Base-by-base conservation (phyloP, 495 filamentous ascomycete species). In the Darksidea phi region DNA sequence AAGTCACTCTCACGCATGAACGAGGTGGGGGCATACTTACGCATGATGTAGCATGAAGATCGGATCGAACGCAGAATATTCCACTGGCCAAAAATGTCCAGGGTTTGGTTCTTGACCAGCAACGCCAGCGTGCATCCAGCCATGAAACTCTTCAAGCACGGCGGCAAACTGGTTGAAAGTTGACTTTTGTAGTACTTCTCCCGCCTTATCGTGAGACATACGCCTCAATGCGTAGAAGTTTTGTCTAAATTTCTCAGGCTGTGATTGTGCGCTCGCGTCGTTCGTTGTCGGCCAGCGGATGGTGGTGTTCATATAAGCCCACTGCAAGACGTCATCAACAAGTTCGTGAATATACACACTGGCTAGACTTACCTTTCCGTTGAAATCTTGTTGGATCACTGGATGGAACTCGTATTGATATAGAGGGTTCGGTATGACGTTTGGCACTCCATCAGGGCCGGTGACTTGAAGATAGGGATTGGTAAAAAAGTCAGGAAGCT, bases 1-100 rank as follows among this genome's bases (percentile, higher is more conserved):
- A 71, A 79, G 78, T 43, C 76, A 76, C 21, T 12, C 15, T 32
- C 12, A 6, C 25, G 11, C 0, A 28, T 24, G 60, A 25, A n/a
- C 1, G 23, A 28, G 38, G 18, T 1, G 46, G 21, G 5, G 55
- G 18, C 13, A 23, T 20, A 38, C 58, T 12, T 57, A 63, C 64
- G 32, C 45, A 24, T 67, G 64, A 51, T 61, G 57, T 3, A 66
- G 50, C 63, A 32, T 24, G 52, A 66, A 66, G 8, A 52, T 18
- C 13, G 63, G 63, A 8, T 66, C 63, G 41, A 61, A 66, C 1
- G 57, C 63, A 38, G 63, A 66, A 26, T 50, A 56, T 15, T 66
- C 50, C 1, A 52, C 6, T 1, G 63, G 63, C 41, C 46, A 55
- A 57, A 66, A 61, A 23, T 66, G 56, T 1, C 63, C 63, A 6